phyloP scores from a whole-genome alignment of 768 basidiomycete species.

The Lactarius pseudohatsudake region DNA sequence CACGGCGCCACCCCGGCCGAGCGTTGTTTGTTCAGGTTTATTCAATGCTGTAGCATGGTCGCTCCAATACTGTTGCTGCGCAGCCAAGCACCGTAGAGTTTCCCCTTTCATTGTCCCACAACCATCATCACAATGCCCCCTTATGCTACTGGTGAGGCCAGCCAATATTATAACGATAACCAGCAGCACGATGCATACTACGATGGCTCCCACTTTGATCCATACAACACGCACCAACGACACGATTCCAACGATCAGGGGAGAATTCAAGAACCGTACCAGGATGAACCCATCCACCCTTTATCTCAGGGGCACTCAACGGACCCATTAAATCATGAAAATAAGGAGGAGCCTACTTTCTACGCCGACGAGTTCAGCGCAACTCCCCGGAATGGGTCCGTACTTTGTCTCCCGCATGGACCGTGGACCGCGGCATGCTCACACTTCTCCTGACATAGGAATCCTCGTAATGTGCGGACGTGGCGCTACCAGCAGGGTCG shows the following conservation, averaged over 20 bases:
- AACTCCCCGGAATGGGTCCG: constrained; percentile 9
- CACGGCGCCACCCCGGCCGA: background rate
- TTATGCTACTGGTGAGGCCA: background rate
- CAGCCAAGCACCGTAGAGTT: background rate
- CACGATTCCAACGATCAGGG: constrained; percentile 56
- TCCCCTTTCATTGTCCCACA: background rate
- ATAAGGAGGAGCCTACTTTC: constrained; percentile 14
- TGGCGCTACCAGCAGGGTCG: constrained; percentile 27
- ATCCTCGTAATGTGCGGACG: constrained; percentile 17
- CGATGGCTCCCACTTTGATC: constrained; percentile 45
- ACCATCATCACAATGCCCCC: constrained; percentile 5
- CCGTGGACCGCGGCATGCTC: background rate
- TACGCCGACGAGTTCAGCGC: constrained; percentile 5
- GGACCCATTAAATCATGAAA: background rate
- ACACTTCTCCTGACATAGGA: constrained; percentile 3
- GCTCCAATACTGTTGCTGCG: constrained; percentile 15
- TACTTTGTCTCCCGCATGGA: background rate
- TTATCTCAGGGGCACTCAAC: constrained; percentile 5
- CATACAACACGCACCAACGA: constrained; percentile 41
- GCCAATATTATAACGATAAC: constrained; percentile 3
- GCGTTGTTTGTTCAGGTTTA: constrained; percentile 19
- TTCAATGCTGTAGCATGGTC: constrained; percentile 10
- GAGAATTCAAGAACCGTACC: constrained; percentile 35
- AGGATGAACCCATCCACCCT: constrained; percentile 31
- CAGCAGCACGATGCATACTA: constrained; percentile 10